Percentiles rank a stretch among this genome's conserved stretches.
Evolutionary conservation across 495 filamentous ascomycete genomes (phyloP).

Genomic region (Sordaria brevicollis): DNA sequence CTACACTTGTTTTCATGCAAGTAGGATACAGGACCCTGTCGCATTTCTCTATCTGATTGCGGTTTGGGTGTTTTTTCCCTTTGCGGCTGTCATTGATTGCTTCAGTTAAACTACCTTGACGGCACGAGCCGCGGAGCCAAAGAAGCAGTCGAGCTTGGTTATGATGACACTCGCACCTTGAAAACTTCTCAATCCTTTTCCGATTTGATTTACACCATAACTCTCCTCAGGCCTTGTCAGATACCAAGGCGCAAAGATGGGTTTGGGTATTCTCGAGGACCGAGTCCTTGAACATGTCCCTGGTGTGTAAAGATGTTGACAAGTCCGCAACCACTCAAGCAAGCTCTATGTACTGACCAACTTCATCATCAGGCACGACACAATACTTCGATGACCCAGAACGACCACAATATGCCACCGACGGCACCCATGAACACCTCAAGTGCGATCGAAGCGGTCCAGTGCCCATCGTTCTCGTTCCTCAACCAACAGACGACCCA

Average conservation of each 20-base stretch:
- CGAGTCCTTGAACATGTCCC: conserved; percentile 55
- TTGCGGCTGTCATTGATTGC: not conserved
- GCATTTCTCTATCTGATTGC: not conserved
- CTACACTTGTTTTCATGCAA: not conserved
- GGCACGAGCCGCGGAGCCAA: not conserved
- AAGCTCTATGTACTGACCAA: not conserved
- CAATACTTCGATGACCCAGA: conserved; percentile 50
- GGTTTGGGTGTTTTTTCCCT: too few species aligned
- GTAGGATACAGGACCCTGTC: not conserved
- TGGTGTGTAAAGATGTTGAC: conserved; percentile 36
- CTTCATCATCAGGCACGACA: conserved; percentile 44
- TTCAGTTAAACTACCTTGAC: not conserved
- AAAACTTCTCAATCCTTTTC: not conserved
- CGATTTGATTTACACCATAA: not conserved
- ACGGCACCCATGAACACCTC: conserved; percentile 32
- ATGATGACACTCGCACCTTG: not conserved
- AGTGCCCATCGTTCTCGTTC: conserved; percentile 63
- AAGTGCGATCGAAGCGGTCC: conserved; percentile 64
- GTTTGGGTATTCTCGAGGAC: conserved; percentile 71
- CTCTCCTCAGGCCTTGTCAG: not conserved
- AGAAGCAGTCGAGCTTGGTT: not conserved
- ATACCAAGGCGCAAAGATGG: conserved; percentile 45
- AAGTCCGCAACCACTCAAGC: not conserved
- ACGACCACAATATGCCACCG: conserved; percentile 28
- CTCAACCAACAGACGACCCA: conserved; percentile 71